These are phyloP conservation scores for Xylaria sp. DNA, from an alignment of 2,329 filamentous ascomycete genomes.

Conservation along the genomic window DNA sequence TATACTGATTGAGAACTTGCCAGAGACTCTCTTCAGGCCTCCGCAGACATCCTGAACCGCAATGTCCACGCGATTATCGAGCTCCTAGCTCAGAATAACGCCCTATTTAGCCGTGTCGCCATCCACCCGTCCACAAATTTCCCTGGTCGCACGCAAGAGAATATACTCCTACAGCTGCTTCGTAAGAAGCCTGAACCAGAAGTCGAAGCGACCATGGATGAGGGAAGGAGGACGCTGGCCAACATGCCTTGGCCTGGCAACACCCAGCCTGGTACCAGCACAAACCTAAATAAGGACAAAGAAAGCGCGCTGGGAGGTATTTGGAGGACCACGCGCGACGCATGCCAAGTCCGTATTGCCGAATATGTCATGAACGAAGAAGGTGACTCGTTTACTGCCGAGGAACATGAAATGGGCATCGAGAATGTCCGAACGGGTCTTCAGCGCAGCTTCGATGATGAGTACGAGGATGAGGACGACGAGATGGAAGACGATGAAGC, in stretches of 20 bases:
- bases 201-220: constrained; percentile 77
- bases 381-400: constrained; percentile 76
- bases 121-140: constrained; percentile 81
- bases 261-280: background rate
- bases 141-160: constrained; percentile 75
- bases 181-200: constrained; percentile 86
- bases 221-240: constrained; percentile 63
- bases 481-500: constrained; percentile 58
- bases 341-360: constrained; percentile 49
- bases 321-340: constrained; percentile 53
- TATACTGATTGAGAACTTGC: constrained; percentile 8
- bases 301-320: constrained; percentile 53
- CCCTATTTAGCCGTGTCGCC: constrained; percentile 76
- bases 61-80: constrained; percentile 76
- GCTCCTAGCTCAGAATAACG: constrained; percentile 71
- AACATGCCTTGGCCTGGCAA: constrained; percentile 21
- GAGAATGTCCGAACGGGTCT: constrained; percentile 80
- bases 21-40: constrained; percentile 78
- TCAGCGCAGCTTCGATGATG: constrained; percentile 65
- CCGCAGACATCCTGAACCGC: constrained; percentile 75
- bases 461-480: constrained; percentile 65
- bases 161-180: constrained; percentile 74
- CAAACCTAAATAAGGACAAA: constrained; percentile 51
- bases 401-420: constrained; percentile 73
- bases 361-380: constrained; percentile 60